A percentile compares a stretch with the other conserved stretches of the same genome.
phyloP scores from a whole-genome alignment of 169 alveolate species.

The Babesia divergens region DNA sequence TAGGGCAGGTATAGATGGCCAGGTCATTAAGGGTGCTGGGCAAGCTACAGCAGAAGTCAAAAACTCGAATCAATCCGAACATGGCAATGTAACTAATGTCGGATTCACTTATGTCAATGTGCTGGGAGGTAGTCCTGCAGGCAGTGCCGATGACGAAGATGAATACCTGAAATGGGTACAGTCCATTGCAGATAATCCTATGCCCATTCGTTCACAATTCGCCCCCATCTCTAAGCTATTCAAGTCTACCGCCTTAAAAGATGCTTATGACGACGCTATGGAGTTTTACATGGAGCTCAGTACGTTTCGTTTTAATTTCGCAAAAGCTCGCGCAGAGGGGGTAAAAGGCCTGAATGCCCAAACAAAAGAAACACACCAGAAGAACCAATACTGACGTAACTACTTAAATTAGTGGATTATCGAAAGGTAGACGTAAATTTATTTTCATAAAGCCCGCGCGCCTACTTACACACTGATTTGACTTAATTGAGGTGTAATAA shows the following conservation, averaged over 20 bases:
- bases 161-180: conserved; percentile 54
- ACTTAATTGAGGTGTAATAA: too few species aligned
- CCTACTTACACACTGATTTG: too few species aligned
- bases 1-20: not conserved
- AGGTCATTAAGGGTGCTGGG: not conserved
- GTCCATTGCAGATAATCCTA: conserved; percentile 48
- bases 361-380: too few species aligned
- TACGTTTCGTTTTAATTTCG: not conserved
- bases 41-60: conserved; percentile 2
- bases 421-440: too few species aligned
- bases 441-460: too few species aligned
- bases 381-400: too few species aligned
- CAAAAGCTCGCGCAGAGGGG: conserved; percentile 23
- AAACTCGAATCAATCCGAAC: not conserved
- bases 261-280: conserved; percentile 54
- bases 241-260: conserved; percentile 18
- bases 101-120: conserved; percentile 38
- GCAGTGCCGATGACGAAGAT: conserved; percentile 32
- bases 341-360: not conserved
- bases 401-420: too few species aligned
- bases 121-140: conserved; percentile 56
- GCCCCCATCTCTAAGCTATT: conserved; percentile 61
- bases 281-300: conserved; percentile 49
- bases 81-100: conserved; percentile 1
- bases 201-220: conserved; percentile 61